These are phyloP conservation scores for Chrysanthemum seticuspe DNA, from an alignment of 129 eudicot species.

Conservation along the genomic window DNA sequence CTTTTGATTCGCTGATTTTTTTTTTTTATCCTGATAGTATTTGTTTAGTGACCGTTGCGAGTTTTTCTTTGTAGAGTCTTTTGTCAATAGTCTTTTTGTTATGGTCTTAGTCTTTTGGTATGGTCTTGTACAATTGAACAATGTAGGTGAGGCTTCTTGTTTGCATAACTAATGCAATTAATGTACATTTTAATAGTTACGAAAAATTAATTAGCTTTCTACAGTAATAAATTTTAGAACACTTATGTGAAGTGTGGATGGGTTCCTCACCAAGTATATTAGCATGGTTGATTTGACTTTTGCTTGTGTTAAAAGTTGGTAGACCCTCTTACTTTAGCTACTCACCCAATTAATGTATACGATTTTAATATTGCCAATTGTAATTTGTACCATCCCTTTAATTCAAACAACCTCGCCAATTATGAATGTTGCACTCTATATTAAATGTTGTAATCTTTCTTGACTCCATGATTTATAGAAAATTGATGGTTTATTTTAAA, in stretches of 20 bases:
- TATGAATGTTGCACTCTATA: constrained; percentile 6
- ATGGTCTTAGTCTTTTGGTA: too few relatives aligned
- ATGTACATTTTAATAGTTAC: background rate
- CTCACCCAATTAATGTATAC: constrained; percentile 12
- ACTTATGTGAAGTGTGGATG: constrained; percentile 23
- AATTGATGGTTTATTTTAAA: too few relatives aligned
- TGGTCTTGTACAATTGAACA: too few relatives aligned
- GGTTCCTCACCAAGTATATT: constrained; percentile 16
- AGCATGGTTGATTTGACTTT: constrained; percentile 34
- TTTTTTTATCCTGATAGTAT: background rate
- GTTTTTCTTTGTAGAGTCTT: too few relatives aligned
- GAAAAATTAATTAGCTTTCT: background rate
- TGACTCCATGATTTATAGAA: too few relatives aligned
- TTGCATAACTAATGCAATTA: background rate
- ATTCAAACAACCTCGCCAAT: constrained; percentile 17
- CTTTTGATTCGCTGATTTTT: background rate
- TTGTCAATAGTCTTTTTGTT: too few relatives aligned
- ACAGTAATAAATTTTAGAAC: background rate
- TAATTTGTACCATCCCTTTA: background rate
- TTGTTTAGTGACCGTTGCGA: background rate
- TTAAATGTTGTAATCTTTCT: background rate
- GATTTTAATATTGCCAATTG: constrained; percentile 15
- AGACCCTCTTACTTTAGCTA: constrained; percentile 15
- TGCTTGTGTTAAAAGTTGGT: constrained; percentile 26
- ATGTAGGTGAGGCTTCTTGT: too few relatives aligned